Base-by-base conservation (phyloP, 768 basidiomycete genomes). In the Hysterangium stoloniferum region DNA sequence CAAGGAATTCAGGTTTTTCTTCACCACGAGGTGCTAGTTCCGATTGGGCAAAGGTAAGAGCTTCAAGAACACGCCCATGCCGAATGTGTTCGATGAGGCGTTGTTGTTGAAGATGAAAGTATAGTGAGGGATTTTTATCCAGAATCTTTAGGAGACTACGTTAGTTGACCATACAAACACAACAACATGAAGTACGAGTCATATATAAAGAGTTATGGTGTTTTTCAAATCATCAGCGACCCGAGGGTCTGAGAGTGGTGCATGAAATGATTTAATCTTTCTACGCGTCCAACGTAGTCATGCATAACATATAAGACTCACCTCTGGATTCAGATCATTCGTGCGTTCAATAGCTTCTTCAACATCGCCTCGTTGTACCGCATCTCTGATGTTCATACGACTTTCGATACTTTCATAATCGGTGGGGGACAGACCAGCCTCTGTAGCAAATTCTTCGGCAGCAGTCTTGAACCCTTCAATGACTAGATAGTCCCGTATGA, bases 381-480 rank as follows among this genome's bases (percentile, higher is more conserved):
- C 93, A 61, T 95, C 87, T 13, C 93, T 82, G 45, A 99, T 97
- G 55, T 83, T 81, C 87, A 95, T 93, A 28, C 96, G 74, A 57
- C 86, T 91, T 66, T 94, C 87, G 57, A 97, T 96, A 58, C 83
- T 88, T 50, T 90, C 87, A 62, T 92, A 84, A 64, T 97, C 91
- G 31, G 93, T 83, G 6, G 85, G 77, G 2, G 70, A 66, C 41
- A 96, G 72, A 38, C 80, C 78, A 17, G 95, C 86, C 62, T 99
- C 96, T 41, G 81, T 78, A 53, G 89, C 85, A 61, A 99, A 97
- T 65, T 94, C 87, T 60, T 96, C 86, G 1, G 96, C 96, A 0
- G 96, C 92, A 11, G 87, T 82, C 64, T 93, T 92, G 76, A 93
- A 98, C 2, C 96, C 96, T 63, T 98, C 94, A 48, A 96, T 90